A percentile compares a stretch with the other conserved stretches of the same genome.
Evolutionary conservation across 1,139 yeast genomes (phyloP).

Genomic region (Geotrichum europaeum): DNA sequence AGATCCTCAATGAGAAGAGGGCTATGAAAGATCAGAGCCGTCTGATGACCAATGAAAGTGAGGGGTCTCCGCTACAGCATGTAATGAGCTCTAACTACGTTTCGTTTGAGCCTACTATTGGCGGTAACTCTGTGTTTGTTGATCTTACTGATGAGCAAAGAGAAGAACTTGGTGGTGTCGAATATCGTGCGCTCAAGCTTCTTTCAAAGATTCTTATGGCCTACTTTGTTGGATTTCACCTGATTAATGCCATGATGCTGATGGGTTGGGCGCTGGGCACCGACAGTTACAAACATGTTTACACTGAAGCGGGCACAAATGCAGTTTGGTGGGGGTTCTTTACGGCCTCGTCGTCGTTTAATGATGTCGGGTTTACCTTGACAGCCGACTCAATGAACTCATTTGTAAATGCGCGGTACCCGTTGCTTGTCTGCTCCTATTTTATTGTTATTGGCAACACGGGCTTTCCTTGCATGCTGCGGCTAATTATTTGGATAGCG

Average conservation of each 20-base stretch:
- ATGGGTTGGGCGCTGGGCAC: constrained; percentile 60
- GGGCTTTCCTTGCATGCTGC: constrained; percentile 77
- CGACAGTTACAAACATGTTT: constrained; percentile 39
- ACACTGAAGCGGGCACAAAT: constrained; percentile 52
- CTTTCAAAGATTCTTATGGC: constrained; percentile 57
- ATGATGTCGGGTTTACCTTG: constrained; percentile 76
- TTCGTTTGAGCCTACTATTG: constrained; percentile 89
- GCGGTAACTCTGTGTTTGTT: constrained; percentile 91
- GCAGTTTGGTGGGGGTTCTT: constrained; percentile 94
- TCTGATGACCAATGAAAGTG: neutral
- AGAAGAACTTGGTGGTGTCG: constrained; percentile 95
- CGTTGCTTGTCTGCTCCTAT: constrained; percentile 55
- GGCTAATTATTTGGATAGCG: constrained; percentile 76
- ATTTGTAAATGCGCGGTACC: constrained; percentile 58
- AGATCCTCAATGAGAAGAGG: constrained; percentile 16
- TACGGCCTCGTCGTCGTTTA: constrained; percentile 69
- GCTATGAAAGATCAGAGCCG: neutral
- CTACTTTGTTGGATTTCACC: constrained; percentile 73
- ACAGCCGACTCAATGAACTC: constrained; percentile 72
- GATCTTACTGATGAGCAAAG: constrained; percentile 77
- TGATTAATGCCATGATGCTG: constrained; percentile 52
- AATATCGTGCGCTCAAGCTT: constrained; percentile 80
- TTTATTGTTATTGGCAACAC: constrained; percentile 87
- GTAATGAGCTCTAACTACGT: constrained; percentile 47
- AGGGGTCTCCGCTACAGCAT: constrained; percentile 18